These are phyloP conservation scores for Monosporascus sp. DNA, from an alignment of 2,329 filamentous ascomycete genomes.

Conservation along the genomic window DNA sequence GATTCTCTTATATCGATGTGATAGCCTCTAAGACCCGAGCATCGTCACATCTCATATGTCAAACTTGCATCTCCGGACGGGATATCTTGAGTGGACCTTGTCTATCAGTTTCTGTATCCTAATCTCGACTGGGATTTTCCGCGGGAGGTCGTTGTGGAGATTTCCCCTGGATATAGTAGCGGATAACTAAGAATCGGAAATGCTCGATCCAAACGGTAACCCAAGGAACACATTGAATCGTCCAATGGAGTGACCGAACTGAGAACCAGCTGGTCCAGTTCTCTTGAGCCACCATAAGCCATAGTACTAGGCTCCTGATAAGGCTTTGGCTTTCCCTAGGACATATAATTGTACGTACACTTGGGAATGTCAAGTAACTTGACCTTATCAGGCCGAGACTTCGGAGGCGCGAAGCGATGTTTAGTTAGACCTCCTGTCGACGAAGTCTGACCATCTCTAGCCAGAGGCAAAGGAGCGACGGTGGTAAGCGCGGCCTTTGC, in stretches of 20 bases:
- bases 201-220: constrained; percentile 5
- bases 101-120: constrained; percentile 9
- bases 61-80: constrained; percentile 21
- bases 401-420: too few species aligned
- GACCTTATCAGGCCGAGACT: too few species aligned
- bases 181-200: constrained; percentile 5
- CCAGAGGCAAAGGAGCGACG: too few species aligned
- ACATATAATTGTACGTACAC: too few species aligned
- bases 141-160: constrained; percentile 16
- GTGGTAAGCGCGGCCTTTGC: too few species aligned
- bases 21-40: background rate
- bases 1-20: constrained; percentile 7
- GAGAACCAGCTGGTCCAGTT: background rate
- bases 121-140: constrained; percentile 13
- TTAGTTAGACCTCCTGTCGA: too few species aligned
- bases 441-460: too few species aligned
- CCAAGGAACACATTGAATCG: background rate
- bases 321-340: background rate
- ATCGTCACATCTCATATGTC: background rate
- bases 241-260: background rate
- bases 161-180: constrained; percentile 5
- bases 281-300: background rate
- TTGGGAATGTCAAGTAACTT: background rate
- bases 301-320: background rate
- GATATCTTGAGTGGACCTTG: constrained; percentile 12